Conservation (phyloP, 2,329 filamentous ascomycete genomes). For the Chaetomiaceae sp. region DNA sequence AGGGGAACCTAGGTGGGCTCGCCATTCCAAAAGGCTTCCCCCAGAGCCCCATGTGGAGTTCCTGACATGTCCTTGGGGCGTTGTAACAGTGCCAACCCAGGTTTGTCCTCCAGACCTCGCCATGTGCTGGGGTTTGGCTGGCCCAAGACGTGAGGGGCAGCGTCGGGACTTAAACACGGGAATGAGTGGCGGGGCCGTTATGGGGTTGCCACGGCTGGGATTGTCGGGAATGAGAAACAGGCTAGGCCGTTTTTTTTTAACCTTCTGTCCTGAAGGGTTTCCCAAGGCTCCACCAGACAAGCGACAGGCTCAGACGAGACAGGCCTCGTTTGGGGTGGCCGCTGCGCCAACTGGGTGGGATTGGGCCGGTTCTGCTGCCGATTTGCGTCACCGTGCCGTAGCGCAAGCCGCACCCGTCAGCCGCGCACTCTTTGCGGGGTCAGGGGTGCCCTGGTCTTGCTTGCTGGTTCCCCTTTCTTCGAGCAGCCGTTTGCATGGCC, state of each 20-base stretch:
- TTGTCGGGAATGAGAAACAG: slow-evolving; percentile 12
- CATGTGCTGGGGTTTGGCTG: slow-evolving; percentile 4
- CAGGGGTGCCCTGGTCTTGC: not conserved
- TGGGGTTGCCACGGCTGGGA: slow-evolving; percentile 14
- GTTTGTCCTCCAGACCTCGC: slow-evolving; percentile 1
- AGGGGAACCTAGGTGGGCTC: not conserved
- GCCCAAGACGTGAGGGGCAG: slow-evolving; percentile 17
- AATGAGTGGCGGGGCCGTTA: slow-evolving; percentile 20
- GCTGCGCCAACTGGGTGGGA: not conserved
- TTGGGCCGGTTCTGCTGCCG: not conserved
- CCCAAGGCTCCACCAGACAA: not conserved
- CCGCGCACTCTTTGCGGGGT: not conserved
- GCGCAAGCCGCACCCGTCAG: slow-evolving; percentile 5
- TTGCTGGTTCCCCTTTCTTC: not conserved
- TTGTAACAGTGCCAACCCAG: not conserved
- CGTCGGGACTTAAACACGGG: slow-evolving; percentile 26
- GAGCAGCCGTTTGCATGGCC: not conserved
- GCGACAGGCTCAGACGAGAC: not conserved
- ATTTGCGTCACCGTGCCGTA: not conserved
- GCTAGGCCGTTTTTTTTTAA: not conserved
- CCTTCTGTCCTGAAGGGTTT: not conserved
- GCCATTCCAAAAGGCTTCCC: not conserved
- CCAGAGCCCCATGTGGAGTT: not conserved
- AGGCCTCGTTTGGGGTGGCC: no score
- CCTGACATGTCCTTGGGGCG: not conserved